Conservation (phyloP, 2,329 filamentous ascomycete genomes). For the Apiospora pterosperma region DNA sequence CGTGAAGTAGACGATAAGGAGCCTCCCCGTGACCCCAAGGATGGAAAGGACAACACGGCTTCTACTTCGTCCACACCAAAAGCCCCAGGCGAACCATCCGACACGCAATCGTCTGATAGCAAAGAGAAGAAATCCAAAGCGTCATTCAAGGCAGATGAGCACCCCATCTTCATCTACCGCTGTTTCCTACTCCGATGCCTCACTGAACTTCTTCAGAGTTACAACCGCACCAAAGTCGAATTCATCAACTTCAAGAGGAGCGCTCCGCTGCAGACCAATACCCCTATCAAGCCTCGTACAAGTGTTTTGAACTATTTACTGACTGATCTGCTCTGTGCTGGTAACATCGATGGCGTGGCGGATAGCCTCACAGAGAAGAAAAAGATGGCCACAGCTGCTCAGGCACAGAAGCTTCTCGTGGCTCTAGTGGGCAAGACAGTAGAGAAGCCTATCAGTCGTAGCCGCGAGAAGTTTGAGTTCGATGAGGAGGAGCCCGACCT, state of each 20-base stretch:
- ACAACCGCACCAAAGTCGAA: conserved; percentile 93
- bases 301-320: conserved; percentile 92
- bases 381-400: conserved; percentile 76
- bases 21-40: conserved; percentile 40
- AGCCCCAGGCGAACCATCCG: conserved; percentile 15
- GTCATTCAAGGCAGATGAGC: conserved; percentile 84
- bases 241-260: conserved; percentile 99
- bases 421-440: conserved; percentile 84
- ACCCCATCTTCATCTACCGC: conserved; percentile 94
- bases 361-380: conserved; percentile 81
- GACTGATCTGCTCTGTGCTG: conserved; percentile 65
- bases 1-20: conserved; percentile 89
- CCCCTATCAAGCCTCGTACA: conserved; percentile 90
- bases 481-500: conserved; percentile 84
- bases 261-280: conserved; percentile 75
- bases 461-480: conserved; percentile 56
- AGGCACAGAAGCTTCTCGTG: conserved; percentile 82
- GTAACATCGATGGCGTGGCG: conserved; percentile 62
- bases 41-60: conserved; percentile 29
- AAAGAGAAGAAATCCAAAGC: conserved; percentile 67
- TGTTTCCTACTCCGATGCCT: conserved; percentile 93
- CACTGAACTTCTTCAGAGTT: conserved; percentile 84
- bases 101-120: conserved; percentile 30
- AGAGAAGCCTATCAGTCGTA: conserved; percentile 63
- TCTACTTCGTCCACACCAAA: conserved; percentile 20